Evolutionary conservation across 306 rosid species (phyloP), one percentile per base, ranked within the genome.

Genomic region (Glycine tomentella): DNA sequence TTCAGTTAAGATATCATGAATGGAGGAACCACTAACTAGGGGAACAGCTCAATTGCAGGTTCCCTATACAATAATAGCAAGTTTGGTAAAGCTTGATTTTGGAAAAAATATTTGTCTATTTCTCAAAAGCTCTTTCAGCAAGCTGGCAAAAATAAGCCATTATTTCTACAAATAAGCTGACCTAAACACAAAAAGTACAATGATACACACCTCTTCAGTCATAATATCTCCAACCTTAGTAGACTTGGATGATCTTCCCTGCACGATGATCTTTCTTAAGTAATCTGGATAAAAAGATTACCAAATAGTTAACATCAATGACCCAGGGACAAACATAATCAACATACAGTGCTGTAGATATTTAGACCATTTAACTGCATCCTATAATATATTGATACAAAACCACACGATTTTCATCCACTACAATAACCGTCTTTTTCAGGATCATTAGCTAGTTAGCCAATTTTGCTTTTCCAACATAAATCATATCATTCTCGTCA

Each of bases 181-280:
- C 11, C 16, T 62, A 33, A 62, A 7, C 69, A 63, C 10, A 36
- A 64, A 5, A 69, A 69, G 20, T 20, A 10, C 63, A 40, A 61
- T 33, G 64, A 48, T 17, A 66, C 31, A 67, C 92, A 96, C 99
- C 98, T 96, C 99, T 81, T 96, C 99, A 10, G 99, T 96, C 99
- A 96, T 96, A 77, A 96, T 96, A 84, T 96, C 99, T 72, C 99
- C 99, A 49, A 96, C 99, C 89, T 93, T 96, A 25, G 99, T 96
- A 64, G 97, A 89, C 87, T 96, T 96, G 87, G 99, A 96, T 59
- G 99, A 96, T 80, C 98, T 92, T 72, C 99, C 99, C 87, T 96
- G 99, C 79, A 96, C 97, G 15, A 96, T 93, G 90, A 96, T 96
- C 96, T 96, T 96, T 86, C 99, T 80, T 70, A 96, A 92, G 85